Conservation (phyloP, 441 rosid species). For the Populus tomentosa region DNA sequence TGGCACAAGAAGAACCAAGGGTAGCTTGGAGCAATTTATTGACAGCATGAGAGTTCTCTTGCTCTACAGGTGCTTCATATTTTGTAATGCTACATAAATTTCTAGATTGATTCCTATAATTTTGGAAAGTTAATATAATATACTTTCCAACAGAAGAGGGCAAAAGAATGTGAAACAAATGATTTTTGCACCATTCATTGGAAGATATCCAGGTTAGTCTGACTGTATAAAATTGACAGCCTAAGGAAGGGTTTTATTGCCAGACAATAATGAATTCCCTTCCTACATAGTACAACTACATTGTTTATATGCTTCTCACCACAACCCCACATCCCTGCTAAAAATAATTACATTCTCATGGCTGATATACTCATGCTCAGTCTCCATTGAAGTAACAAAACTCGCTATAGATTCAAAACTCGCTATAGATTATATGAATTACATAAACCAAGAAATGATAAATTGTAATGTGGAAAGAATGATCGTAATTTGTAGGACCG, state of each 20-base stretch:
- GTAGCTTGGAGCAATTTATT: too few species aligned
- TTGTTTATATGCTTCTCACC: not conserved
- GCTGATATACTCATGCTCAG: not conserved
- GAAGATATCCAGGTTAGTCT: not conserved
- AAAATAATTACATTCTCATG: not conserved
- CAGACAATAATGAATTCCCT: not conserved
- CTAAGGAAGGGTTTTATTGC: not conserved
- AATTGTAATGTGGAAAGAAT: not conserved
- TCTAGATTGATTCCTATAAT: too few species aligned
- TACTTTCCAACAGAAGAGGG: too few species aligned
- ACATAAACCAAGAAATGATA: not conserved
- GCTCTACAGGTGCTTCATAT: too few species aligned
- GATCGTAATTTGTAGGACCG: not conserved
- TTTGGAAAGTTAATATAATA: too few species aligned
- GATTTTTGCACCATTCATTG: too few species aligned
- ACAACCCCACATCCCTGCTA: not conserved
- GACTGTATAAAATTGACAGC: not conserved
- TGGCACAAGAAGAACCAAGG: too few species aligned
- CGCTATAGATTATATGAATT: not conserved
- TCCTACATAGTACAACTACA: not conserved
- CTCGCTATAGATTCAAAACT: conserved; percentile 1
- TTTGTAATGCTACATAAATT: too few species aligned
- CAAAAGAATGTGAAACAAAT: too few species aligned
- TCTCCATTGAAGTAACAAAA: not conserved
- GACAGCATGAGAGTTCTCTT: too few species aligned